Evolutionary conservation across 768 basidiomycete species (phyloP).

Genomic region (Antrodiella citrinella): DNA sequence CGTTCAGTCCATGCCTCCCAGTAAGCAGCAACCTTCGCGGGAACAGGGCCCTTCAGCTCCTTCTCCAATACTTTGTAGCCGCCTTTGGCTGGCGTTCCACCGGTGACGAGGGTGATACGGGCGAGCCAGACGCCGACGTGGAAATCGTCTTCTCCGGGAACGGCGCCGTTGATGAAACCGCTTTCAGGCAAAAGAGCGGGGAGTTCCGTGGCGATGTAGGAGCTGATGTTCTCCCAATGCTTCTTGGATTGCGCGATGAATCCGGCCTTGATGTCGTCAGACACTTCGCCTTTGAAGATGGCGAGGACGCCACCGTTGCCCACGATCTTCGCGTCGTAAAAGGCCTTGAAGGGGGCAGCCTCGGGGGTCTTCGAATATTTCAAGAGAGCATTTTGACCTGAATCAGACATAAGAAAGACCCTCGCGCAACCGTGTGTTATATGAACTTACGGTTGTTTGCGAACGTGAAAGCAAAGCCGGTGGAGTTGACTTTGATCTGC

Average conservation of each 20-base stretch:
- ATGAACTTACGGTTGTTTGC: slow-evolving; percentile 34
- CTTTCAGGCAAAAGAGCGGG: slow-evolving; percentile 31
- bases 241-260: slow-evolving; percentile 32
- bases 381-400: slow-evolving; percentile 37
- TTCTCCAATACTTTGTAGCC: slow-evolving; percentile 31
- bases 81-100: slow-evolving; percentile 29
- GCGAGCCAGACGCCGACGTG: slow-evolving; percentile 48
- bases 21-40: slow-evolving; percentile 32
- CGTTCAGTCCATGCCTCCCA: slow-evolving; percentile 37
- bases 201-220: slow-evolving; percentile 33
- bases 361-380: slow-evolving; percentile 27
- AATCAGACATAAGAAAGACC: too few relatives aligned
- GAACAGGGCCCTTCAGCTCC: slow-evolving; percentile 29
- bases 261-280: slow-evolving; percentile 25
- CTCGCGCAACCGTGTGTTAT: too few relatives aligned
- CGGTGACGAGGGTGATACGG: slow-evolving; percentile 32
- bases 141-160: slow-evolving; percentile 47
- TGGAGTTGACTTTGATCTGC: slow-evolving; percentile 32
- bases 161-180: slow-evolving; percentile 40
- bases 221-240: slow-evolving; percentile 31
- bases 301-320: slow-evolving; percentile 33
- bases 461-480: slow-evolving; percentile 27
- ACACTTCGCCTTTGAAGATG: slow-evolving; percentile 31
- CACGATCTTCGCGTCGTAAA: slow-evolving; percentile 36
- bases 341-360: slow-evolving; percentile 29